A percentile compares a stretch with the other conserved stretches of the same genome.
These are phyloP conservation scores for Trichoderma orchidacearum DNA, from an alignment of 495 filamentous ascomycete species.

Conservation along the genomic window DNA sequence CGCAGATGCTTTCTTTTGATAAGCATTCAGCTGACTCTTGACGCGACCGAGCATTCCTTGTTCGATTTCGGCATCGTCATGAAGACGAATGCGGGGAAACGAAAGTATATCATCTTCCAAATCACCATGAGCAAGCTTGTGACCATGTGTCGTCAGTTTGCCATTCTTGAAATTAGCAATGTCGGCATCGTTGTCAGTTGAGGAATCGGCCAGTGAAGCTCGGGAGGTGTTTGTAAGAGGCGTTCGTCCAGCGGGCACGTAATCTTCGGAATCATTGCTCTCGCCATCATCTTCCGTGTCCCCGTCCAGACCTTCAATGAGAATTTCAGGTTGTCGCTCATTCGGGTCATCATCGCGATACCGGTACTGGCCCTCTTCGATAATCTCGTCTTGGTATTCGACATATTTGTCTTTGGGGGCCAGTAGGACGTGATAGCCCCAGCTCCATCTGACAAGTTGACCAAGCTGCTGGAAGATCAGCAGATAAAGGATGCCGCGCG, in stretches of 20 bases:
- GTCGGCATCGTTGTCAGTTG: conserved; percentile 18
- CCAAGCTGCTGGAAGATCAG: conserved; percentile 97
- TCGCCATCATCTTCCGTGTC: conserved; percentile 5
- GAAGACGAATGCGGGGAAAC: conserved; percentile 27
- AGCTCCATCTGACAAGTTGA: conserved; percentile 91
- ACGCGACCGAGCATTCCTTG: conserved; percentile 17
- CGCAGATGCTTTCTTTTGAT: not conserved
- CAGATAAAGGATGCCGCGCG: conserved; percentile 86
- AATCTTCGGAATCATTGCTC: conserved; percentile 24
- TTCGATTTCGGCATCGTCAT: conserved; percentile 13
- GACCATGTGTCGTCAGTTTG: not conserved
- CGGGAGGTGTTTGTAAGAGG: conserved; percentile 24
- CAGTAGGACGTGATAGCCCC: conserved; percentile 88
- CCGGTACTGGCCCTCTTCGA: conserved; percentile 58
- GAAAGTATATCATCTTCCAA: conserved; percentile 22
- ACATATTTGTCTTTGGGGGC: conserved; percentile 63
- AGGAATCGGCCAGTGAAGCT: conserved; percentile 25
- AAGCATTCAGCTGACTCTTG: not conserved
- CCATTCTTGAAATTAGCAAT: conserved; percentile 11
- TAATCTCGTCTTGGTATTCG: conserved; percentile 37
- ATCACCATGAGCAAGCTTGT: conserved; percentile 1
- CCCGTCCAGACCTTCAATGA: conserved; percentile 16
- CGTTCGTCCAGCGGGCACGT: conserved; percentile 33
- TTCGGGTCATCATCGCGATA: conserved; percentile 36
- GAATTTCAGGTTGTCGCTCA: conserved; percentile 14